phyloP scores from a whole-genome alignment of 163 green algal species.

The Dunaliella salina region DNA sequence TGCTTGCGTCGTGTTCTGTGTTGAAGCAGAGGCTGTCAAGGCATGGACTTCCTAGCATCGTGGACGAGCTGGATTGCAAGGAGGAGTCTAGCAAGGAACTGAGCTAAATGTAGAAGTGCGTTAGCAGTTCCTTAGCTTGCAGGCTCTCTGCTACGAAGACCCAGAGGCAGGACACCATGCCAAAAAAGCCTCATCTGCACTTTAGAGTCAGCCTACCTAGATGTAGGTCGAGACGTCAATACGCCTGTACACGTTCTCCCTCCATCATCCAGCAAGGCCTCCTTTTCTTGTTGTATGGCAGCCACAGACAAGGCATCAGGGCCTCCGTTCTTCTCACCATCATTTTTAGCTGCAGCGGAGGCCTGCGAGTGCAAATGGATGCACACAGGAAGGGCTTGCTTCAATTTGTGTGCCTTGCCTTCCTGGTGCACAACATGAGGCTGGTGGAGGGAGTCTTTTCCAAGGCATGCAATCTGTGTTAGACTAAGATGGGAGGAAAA shows the following conservation, averaged over 20 bases:
- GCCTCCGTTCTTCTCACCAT: neutral
- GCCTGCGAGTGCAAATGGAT: neutral
- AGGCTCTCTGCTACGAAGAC: neutral
- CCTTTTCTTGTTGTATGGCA: neutral
- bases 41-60: neutral
- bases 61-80: neutral
- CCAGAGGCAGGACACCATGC: neutral
- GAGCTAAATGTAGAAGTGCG: neutral
- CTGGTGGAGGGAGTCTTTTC: no score
- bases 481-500: no score
- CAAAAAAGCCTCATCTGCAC: no score
- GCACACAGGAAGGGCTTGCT: no score
- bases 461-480: no score
- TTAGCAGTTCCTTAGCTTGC: neutral
- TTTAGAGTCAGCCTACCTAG: constrained; percentile 6
- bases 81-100: neutral
- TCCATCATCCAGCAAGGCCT: neutral
- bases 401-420: no score
- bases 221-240: constrained; percentile 51
- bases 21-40: neutral
- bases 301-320: neutral
- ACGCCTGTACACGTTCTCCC: constrained; percentile 58
- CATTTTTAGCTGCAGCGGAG: neutral
- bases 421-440: no score
- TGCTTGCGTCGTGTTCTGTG: neutral